A percentile compares a stretch with the other conserved stretches of the same genome.
Conservation (phyloP, 257 asterid genomes). For the Salvia hispanica region DNA sequence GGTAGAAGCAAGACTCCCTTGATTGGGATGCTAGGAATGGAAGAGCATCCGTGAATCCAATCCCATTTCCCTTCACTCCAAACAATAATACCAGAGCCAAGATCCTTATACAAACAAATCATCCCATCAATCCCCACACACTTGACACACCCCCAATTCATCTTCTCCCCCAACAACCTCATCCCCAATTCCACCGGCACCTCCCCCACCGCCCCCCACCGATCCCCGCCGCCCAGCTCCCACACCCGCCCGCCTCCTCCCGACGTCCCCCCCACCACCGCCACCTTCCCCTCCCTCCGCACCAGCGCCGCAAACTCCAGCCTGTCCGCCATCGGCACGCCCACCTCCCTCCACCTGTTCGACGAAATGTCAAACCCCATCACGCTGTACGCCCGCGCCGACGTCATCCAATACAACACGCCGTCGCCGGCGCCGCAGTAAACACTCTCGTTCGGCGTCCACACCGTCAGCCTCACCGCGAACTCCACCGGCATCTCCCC, state of each 20-base stretch:
- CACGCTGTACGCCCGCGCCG: constrained; percentile 73
- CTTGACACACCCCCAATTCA: constrained; percentile 61
- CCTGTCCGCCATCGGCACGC: constrained; percentile 76
- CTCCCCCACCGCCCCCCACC: constrained; percentile 59
- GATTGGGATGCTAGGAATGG: constrained; percentile 41
- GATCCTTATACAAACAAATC: constrained; percentile 61
- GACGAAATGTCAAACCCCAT: constrained; percentile 61
- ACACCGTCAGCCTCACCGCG: constrained; percentile 82
- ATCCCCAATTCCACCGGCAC: constrained; percentile 58
- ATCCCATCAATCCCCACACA: constrained; percentile 65
- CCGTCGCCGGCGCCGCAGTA: constrained; percentile 42
- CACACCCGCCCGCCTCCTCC: constrained; percentile 55
- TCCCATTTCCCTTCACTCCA: constrained; percentile 67
- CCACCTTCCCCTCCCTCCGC: constrained; percentile 52
- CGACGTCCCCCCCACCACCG: constrained; percentile 64
- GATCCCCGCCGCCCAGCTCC: constrained; percentile 56
- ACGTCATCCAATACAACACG: constrained; percentile 73
- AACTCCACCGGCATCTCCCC: constrained; percentile 67
- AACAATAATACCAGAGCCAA: constrained; percentile 57
- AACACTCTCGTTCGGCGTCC: constrained; percentile 85
- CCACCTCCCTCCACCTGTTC: constrained; percentile 56
- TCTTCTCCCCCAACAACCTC: constrained; percentile 43
- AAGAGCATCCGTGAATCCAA: constrained; percentile 65
- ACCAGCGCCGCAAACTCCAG: constrained; percentile 79
- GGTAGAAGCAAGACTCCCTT: constrained; percentile 73